Evolutionary conservation across 805 yeast genomes (phyloP), one percentile per base, ranked within the genome.

Genomic region (Cyberlindnera xylosilytica): DNA sequence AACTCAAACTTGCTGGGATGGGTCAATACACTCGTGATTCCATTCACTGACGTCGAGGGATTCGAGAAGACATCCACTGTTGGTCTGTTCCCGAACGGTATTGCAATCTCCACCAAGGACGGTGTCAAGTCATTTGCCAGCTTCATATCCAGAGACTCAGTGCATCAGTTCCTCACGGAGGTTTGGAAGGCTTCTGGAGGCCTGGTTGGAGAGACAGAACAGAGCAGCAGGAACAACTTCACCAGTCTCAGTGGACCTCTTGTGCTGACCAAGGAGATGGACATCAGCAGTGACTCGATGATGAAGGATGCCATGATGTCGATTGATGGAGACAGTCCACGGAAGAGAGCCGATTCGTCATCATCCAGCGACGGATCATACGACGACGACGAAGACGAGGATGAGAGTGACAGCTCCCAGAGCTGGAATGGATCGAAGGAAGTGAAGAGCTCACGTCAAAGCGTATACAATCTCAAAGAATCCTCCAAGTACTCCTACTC

Each of bases 71-170:
- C 81, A 44, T 73, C 81, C 16, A 88, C 97, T 0, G 97, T 87
- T 6, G 96, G 95, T 0, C 68, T 91, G 19, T 88, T 91, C 56
- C 95, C 96, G 18, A 91, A 91, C 60, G 97, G 96, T 3, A 87
- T 91, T 31, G 76, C 56, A 4, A 36, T 58, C 1, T 34, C 38
- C 9, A 36, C 52, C n/a, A 54, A 46, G 12, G 33, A 53, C 58
- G 56, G 47, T 6, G 78, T 76, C 47, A 86, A 88, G 54, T 78
- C 79, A 16, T 90, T 91, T 69, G 97, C 96, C 12, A 87, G 95
- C 42, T 89, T 91, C 57, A 68, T 87, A 6, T 78, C 91, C 1
- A 73, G 97, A 43, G 97, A 91, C 59, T 63, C 80, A 7, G 83
- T 95, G 0, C 76, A 76, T 51, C 83, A 81, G 34, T 74, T 88